Conservation (phyloP, 2,329 filamentous ascomycete species). For the Coniochaeta prunicola region DNA sequence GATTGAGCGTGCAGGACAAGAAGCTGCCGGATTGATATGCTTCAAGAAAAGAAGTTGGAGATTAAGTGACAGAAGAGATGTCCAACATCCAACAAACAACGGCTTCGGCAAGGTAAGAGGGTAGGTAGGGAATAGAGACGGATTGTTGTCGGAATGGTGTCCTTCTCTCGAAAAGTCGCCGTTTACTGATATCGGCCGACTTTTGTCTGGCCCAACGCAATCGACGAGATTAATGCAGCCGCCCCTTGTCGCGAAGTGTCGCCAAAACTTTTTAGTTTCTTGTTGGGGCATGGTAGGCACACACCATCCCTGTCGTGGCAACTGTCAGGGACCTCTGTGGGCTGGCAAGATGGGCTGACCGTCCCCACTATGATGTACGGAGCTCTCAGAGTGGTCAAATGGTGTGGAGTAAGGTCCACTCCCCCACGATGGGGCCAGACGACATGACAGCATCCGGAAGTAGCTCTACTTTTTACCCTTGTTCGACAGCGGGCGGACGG, state of each 20-base stretch:
- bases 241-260: slow-evolving; percentile 7
- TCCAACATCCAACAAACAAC: background rate
- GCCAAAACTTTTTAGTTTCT: slow-evolving; percentile 22
- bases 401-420: background rate
- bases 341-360: background rate
- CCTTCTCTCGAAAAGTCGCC: background rate
- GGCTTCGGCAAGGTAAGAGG: background rate
- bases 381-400: background rate
- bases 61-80: background rate
- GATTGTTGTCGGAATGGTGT: background rate
- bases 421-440: background rate
- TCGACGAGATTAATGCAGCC: background rate
- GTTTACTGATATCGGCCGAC: background rate
- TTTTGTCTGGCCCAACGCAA: slow-evolving; percentile 1
- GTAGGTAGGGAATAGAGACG: background rate
- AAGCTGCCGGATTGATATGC: background rate
- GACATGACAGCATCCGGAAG: background rate
- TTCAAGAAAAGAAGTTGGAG: background rate
- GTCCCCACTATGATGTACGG: background rate
- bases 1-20: background rate
- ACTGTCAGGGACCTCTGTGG: slow-evolving; percentile 4
- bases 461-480: background rate
- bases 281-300: slow-evolving; percentile 22
- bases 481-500: background rate
- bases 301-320: slow-evolving; percentile 7